Evolutionary conservation across 345 rosid species (phyloP).

Genomic region (Arabis hirsuta): DNA sequence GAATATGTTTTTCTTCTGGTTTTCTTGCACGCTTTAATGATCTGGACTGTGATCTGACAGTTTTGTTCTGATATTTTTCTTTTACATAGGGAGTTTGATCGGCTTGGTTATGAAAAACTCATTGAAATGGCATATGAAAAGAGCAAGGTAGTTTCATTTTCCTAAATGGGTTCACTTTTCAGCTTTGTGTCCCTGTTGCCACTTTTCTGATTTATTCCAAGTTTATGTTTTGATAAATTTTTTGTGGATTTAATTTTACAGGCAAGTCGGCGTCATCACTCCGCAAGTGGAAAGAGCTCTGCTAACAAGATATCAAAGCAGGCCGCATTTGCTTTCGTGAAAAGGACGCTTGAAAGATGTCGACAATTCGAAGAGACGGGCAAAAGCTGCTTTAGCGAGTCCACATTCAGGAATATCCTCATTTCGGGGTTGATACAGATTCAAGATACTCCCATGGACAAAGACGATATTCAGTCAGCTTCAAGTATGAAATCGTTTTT

Average conservation of each 20-base stretch:
- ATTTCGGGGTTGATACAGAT: conserved; percentile 50
- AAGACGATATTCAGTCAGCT: conserved; percentile 52
- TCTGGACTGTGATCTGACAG: conserved; percentile 28
- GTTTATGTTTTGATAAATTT: conserved; percentile 30
- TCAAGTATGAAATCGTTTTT: conserved; percentile 31
- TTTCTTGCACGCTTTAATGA: conserved; percentile 19
- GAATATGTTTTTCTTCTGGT: conserved; percentile 35
- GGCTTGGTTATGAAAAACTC: conserved; percentile 75
- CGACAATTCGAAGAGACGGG: conserved; percentile 81
- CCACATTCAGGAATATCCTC: conserved; percentile 66
- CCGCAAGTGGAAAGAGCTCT: conserved; percentile 76
- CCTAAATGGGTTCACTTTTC: background rate
- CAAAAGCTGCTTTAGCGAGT: conserved; percentile 85
- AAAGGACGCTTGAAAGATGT: conserved; percentile 69
- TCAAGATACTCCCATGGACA: conserved; percentile 48
- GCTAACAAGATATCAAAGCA: conserved; percentile 82
- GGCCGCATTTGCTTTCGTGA: conserved; percentile 79
- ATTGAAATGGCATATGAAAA: conserved; percentile 82
- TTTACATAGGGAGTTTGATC: conserved; percentile 68
- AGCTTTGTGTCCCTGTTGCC: conserved; percentile 8
- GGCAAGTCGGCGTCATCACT: conserved; percentile 69
- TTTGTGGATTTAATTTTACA: conserved; percentile 38
- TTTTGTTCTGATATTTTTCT: conserved; percentile 19
- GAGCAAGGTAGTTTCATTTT: conserved; percentile 60
- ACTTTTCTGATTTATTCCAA: background rate